These are phyloP conservation scores for Phoenix dactylifera DNA, from an alignment of 176 grass and related monocot genomes.

Conservation along the genomic window DNA sequence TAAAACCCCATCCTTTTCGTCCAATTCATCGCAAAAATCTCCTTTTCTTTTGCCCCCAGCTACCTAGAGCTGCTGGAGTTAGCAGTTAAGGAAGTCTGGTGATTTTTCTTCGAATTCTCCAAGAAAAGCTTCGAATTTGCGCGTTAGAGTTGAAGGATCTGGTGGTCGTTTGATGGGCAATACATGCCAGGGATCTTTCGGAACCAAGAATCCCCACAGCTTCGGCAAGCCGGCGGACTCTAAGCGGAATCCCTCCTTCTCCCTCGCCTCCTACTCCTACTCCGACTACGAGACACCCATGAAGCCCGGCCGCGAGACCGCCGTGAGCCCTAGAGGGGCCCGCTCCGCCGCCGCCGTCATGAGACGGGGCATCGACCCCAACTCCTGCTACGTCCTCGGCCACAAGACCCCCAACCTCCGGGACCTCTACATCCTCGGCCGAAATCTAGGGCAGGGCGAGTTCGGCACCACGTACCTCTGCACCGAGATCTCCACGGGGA, in stretches of 20 bases:
- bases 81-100: too few species aligned
- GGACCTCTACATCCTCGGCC: too few species aligned
- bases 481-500: too few species aligned
- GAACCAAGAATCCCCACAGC: slow-evolving; percentile 50
- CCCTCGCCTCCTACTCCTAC: slow-evolving; percentile 7
- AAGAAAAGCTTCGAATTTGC: too few species aligned
- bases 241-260: slow-evolving; percentile 28
- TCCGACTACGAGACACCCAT: slow-evolving; percentile 18
- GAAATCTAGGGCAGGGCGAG: too few species aligned
- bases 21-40: too few species aligned
- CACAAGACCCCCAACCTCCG: too few species aligned
- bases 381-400: slow-evolving; percentile 17
- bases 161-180: slow-evolving; percentile 89
- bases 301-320: slow-evolving; percentile 34
- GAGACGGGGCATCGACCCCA: slow-evolving; percentile 35
- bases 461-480: too few species aligned
- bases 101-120: too few species aligned
- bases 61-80: too few species aligned
- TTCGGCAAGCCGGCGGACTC: slow-evolving; percentile 35
- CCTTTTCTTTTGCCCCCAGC: too few species aligned
- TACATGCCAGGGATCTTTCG: slow-evolving; percentile 67
- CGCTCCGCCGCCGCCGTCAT: slow-evolving; percentile 8
- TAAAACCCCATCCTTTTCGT: too few species aligned
- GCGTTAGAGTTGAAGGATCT: neutral
- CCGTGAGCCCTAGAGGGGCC: slow-evolving; percentile 17